phyloP scores from a whole-genome alignment of 2,329 filamentous ascomycete species.

The Apiospora hydei region DNA sequence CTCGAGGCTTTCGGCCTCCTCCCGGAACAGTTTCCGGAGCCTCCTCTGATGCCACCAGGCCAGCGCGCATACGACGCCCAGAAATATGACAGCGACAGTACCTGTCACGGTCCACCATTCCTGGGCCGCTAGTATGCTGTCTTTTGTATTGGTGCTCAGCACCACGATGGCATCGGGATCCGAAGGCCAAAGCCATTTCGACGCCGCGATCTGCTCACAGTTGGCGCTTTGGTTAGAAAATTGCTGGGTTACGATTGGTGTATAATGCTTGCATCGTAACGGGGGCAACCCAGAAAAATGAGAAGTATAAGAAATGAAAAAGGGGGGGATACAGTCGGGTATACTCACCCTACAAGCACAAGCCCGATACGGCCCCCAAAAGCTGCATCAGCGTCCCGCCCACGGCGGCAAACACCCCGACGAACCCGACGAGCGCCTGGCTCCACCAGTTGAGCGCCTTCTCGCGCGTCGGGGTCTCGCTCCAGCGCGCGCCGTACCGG shows the following conservation, averaged over 20 bases:
- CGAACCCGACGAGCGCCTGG: constrained; percentile 41
- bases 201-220: constrained; percentile 27
- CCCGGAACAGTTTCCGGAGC: constrained; percentile 40
- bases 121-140: constrained; percentile 35
- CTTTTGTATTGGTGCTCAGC: constrained; percentile 37
- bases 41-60: constrained; percentile 44
- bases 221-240: neutral
- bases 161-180: constrained; percentile 36
- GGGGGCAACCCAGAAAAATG: neutral
- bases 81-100: constrained; percentile 34
- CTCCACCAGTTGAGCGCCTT: constrained; percentile 42
- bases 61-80: constrained; percentile 38
- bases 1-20: constrained; percentile 39
- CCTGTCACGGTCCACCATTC: constrained; percentile 40
- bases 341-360: constrained; percentile 39
- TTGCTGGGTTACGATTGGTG: neutral
- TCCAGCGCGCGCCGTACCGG: constrained; percentile 38
- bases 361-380: constrained; percentile 39
- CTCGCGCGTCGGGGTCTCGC: constrained; percentile 33
- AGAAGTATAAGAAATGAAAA: neutral
- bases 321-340: too few species aligned
- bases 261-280: neutral
- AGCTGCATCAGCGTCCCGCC: constrained; percentile 42
- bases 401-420: constrained; percentile 39
- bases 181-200: constrained; percentile 28